Evolutionary conservation across 176 grass and related monocot genomes (phyloP), one percentile per base, ranked within the genome.

Genomic region (Aegilops umbellulata): DNA sequence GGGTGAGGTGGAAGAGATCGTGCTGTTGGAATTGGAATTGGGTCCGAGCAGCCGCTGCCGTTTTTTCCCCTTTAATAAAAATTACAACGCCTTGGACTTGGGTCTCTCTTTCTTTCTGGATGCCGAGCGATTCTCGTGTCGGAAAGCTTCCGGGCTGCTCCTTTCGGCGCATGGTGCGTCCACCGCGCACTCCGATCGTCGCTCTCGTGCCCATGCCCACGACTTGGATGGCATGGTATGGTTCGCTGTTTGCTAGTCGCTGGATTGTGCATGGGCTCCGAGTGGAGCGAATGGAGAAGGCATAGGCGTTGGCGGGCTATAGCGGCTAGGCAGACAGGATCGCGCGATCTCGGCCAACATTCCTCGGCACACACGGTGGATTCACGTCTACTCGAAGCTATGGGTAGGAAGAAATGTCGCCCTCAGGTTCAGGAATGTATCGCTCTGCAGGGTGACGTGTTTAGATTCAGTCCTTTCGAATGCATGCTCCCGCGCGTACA

Each of bases 281-380:
- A 51, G 15, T 51, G n/a, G n/a, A n/a, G n/a, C n/a, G n/a, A n/a
- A 36, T 9, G 84, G 53, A 24, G 51, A 41, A 35, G 14, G 76
- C 81, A 65, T 79, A 32, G 51, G 36, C 35, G 4, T 69, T 78
- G 69, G 80, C 36, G 22, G 35, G 34, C 39, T 74, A 44, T 8
- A 32, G 19, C 39, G 36, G 8, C 7, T 25, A 76, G 76, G 69
- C 19, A 74, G 89, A 80, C 80, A 90, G 51, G 74, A 91, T 91
- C 69, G 23, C 89, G 44, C 41, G 77, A 85, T 77, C 66, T 69
- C 23, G 76, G 77, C 31, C 86, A 70, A 88, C 90, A 88, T 88
- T 91, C 86, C 77, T 88, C 63, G 71, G 17, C 62, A 76, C 62
- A 53, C 3, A 53, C 3, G 44, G 26, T 58, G 53, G 69, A 77